Evolutionary conservation across 2,329 filamentous ascomycete genomes (phyloP).

Genomic region (Trichophyton schoenleinii): DNA sequence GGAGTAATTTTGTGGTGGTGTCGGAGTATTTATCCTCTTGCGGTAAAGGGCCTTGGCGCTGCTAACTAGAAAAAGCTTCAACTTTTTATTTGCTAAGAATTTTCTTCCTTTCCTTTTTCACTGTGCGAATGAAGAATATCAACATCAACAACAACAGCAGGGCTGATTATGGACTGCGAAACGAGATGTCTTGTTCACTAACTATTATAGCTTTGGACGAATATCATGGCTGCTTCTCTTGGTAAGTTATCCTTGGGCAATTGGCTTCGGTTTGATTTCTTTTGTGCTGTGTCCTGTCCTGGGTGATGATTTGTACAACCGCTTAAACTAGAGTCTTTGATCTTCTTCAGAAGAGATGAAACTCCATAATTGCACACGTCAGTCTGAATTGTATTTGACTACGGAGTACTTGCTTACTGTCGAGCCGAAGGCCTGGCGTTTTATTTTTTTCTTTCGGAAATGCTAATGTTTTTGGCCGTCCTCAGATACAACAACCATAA

Average conservation of each 20-base stretch:
- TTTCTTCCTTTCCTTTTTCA: neutral
- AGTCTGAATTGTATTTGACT: slow-evolving; percentile 52
- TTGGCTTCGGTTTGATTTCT: slow-evolving; percentile 10
- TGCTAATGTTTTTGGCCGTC: neutral
- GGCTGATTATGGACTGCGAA: neutral
- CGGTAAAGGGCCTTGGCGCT: neutral
- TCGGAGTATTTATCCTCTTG: neutral
- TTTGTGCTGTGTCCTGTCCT: slow-evolving; percentile 22
- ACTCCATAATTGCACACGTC: slow-evolving; percentile 71
- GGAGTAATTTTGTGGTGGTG: neutral
- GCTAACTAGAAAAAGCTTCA: slow-evolving; percentile 1
- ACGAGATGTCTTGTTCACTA: neutral
- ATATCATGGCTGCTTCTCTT: neutral
- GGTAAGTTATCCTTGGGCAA: slow-evolving; percentile 18
- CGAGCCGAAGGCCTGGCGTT: neutral
- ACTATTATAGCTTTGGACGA: neutral
- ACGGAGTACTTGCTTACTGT: neutral
- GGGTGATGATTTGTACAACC: slow-evolving; percentile 73
- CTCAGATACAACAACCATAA: neutral
- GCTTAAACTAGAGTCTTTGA: slow-evolving; percentile 97
- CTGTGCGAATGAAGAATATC: neutral
- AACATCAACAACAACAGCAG: neutral
- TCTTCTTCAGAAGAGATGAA: slow-evolving; percentile 57
- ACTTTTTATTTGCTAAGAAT: neutral
- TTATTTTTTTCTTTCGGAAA: neutral